Evolutionary conservation across 108 stramenopile species (phyloP).

Genomic region (Epithemia pelagica): DNA sequence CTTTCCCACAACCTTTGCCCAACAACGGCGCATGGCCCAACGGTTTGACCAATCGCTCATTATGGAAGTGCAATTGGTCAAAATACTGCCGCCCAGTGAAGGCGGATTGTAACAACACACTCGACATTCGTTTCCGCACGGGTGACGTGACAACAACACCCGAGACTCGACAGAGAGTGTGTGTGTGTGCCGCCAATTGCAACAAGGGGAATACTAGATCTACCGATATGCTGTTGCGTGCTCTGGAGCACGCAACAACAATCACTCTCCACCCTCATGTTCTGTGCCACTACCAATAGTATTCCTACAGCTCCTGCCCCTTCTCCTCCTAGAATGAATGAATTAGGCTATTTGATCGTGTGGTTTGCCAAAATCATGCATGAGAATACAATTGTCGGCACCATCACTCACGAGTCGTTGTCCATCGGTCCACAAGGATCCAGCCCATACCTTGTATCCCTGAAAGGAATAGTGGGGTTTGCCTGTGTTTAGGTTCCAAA

Average conservation of each 20-base stretch:
- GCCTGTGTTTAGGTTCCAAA: slow-evolving; percentile 37
- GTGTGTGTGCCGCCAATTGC: no score
- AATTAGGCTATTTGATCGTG: background rate
- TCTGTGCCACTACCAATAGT: no score
- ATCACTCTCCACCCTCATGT: no score
- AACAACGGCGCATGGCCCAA: slow-evolving; percentile 84
- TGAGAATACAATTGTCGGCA: slow-evolving; percentile 62
- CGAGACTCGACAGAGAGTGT: no score
- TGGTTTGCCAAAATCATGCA: slow-evolving; percentile 44
- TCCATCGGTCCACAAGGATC: slow-evolving; percentile 50
- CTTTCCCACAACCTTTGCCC: slow-evolving; percentile 70
- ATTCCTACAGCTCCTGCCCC: no score
- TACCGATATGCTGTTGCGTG: no score
- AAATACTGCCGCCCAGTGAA: background rate
- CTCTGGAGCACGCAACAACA: no score
- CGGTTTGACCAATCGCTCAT: slow-evolving; percentile 85
- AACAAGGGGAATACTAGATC: no score
- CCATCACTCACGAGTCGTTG: slow-evolving; percentile 58
- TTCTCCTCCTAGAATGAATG: no score
- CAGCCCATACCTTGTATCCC: slow-evolving; percentile 76
- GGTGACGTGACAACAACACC: no score
- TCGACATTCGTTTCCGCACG: no score
- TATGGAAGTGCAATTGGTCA: slow-evolving; percentile 71
- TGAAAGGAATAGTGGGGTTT: slow-evolving; percentile 50
- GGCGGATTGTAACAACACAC: background rate